Percentiles rank a stretch among this genome's conserved stretches.
Conservation (phyloP, 2,329 filamentous ascomycete species). For the Metarhizium robertsii region DNA sequence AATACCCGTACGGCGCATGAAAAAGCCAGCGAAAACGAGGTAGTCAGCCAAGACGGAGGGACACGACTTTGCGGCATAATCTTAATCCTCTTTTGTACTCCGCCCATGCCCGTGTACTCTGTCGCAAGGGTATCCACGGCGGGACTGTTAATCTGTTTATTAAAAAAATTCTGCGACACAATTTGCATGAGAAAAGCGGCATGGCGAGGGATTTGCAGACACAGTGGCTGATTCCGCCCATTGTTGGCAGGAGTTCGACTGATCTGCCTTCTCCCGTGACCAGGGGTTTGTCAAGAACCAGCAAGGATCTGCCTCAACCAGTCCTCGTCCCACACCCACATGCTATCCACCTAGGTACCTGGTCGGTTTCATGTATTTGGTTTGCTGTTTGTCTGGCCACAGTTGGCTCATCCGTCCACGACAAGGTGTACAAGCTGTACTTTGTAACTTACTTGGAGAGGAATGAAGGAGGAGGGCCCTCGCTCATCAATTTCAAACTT, state of each 20-base stretch:
- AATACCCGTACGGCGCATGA: neutral
- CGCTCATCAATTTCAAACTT: neutral
- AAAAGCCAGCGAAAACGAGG: neutral
- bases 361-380: slow-evolving; percentile 6
- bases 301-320: slow-evolving; percentile 4
- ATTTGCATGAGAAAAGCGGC: neutral
- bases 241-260: neutral
- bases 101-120: too few species aligned
- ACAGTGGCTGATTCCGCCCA: neutral
- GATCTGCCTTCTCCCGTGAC: neutral
- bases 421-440: too few species aligned
- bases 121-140: neutral
- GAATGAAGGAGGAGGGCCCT: neutral
- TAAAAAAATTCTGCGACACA: neutral
- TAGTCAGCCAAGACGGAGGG: neutral
- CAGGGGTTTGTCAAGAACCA: slow-evolving; percentile 1
- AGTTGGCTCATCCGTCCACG: neutral
- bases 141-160: neutral
- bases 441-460: neutral
- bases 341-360: neutral
- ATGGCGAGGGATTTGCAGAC: neutral
- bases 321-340: neutral
- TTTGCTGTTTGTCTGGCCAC: neutral
- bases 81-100: too few species aligned
- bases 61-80: neutral